Evolutionary conservation across 2,329 filamentous ascomycete species (phyloP).

Genomic region (Teratosphaeria destructans): DNA sequence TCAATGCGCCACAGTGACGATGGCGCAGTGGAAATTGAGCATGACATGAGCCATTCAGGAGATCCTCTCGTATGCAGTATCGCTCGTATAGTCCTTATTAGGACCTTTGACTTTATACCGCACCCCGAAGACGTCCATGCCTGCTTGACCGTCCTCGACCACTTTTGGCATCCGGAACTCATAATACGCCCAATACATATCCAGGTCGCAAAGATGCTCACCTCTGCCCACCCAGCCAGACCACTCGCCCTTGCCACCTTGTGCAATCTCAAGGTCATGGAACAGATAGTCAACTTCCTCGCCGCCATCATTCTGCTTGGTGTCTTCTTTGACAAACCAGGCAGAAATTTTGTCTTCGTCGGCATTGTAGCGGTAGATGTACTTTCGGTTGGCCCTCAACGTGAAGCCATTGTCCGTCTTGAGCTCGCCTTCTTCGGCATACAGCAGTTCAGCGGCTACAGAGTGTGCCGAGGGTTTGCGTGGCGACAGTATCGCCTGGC

Average conservation of each 20-base stretch:
- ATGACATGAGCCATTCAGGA: not conserved
- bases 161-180: conserved; percentile 42
- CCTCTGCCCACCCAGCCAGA: conserved; percentile 52
- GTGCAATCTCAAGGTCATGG: conserved; percentile 54
- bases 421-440: conserved; percentile 26
- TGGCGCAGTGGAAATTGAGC: not conserved
- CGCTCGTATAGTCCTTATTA: conserved; percentile 28
- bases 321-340: conserved; percentile 65
- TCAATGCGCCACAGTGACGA: not conserved
- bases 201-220: conserved; percentile 59
- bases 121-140: conserved; percentile 26
- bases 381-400: conserved; percentile 55
- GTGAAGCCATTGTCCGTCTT: conserved; percentile 27
- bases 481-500: conserved; percentile 24
- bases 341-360: conserved; percentile 54
- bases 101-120: conserved; percentile 29
- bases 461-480: conserved; percentile 18
- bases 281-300: conserved; percentile 60
- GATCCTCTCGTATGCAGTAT: conserved; percentile 25
- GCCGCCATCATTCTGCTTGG: conserved; percentile 30
- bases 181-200: conserved; percentile 62
- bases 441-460: conserved; percentile 23
- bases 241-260: conserved; percentile 50
- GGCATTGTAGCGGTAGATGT: conserved; percentile 63
- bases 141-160: conserved; percentile 10